Evolutionary conservation across 371 early-diverging fungal genomes (phyloP), one percentile per base, ranked within the genome.

Genomic region (Fennellomyces sp.): DNA sequence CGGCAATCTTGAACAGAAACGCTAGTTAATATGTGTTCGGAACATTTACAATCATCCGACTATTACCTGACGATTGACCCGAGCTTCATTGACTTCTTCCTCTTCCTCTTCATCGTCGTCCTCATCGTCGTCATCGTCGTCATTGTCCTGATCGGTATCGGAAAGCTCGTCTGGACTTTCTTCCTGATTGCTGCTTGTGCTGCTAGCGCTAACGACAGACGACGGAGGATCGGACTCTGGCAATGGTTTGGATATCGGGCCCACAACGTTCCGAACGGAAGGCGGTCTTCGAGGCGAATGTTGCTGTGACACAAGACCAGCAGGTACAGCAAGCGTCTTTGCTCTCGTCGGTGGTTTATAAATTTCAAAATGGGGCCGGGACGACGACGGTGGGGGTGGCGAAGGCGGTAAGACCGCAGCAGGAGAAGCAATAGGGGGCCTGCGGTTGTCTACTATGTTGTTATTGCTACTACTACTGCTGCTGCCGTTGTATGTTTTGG

Each of bases 1-100:
- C 82, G 28, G 66, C 76, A 59, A 81, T 78, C 82, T 81, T n/a
- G n/a, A n/a, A n/a, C n/a, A n/a, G n/a, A n/a, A n/a, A 56, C n/a
- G 33, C 33, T n/a, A n/a, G n/a, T n/a, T n/a, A n/a, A n/a, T n/a
- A n/a, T n/a, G n/a, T n/a, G n/a, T n/a, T n/a, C n/a, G n/a, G n/a
- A n/a, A n/a, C n/a, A n/a, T n/a, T 21, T 23, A 29, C 7, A 45
- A 30, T 15, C 0, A 29, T 7, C 2, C 17, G 4, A 29, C 15
- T n/a, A 19, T n/a, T 53, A 61, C 78, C 64, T 74, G 68, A 29
- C 78, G 65, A 64, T 75, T 78, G 5, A 73, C 69, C 47, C 78
- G 62, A 25, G 78, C 78, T 55, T 72, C 75, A 59, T 63, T 72
- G 10, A 77, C 49, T 7, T 64, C 45, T 12, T 64, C 57, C 11